Percentiles rank a stretch among this genome's conserved stretches.
These are phyloP conservation scores for Cystofilobasidium bisporidii DNA, from an alignment of 768 basidiomycete genomes.

Conservation along the genomic window DNA sequence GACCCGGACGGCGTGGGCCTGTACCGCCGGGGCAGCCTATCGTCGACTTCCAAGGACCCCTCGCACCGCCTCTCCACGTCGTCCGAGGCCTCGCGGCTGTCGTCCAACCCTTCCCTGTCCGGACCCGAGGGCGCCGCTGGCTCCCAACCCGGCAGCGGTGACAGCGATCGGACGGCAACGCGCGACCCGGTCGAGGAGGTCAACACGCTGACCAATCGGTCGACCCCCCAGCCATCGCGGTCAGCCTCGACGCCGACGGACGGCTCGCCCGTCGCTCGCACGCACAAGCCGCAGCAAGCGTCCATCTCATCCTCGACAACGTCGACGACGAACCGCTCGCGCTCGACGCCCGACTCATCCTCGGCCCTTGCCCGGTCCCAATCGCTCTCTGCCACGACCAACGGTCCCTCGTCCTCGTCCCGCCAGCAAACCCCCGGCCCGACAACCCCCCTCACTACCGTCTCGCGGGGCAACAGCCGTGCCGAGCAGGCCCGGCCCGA, in stretches of 20 bases:
- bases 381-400: not conserved
- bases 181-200: not conserved
- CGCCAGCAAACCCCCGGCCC: conserved; percentile 9
- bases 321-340: not conserved
- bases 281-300: conserved; percentile 11
- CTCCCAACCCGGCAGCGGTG: not conserved
- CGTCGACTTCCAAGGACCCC: not conserved
- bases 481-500: conserved; percentile 16
- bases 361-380: not conserved
- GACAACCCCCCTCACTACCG: conserved; percentile 28
- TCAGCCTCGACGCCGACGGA: not conserved
- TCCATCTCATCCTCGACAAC: conserved; percentile 19
- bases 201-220: conserved; percentile 15
- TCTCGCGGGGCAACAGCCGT: conserved; percentile 38
- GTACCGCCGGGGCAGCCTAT: not conserved
- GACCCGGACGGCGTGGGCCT: not conserved
- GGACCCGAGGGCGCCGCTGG: not conserved
- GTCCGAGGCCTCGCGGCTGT: not conserved
- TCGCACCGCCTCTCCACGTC: not conserved
- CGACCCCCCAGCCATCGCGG: not conserved
- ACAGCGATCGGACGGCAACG: not conserved
- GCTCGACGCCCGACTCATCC: not conserved
- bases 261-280: not conserved
- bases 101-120: not conserved
- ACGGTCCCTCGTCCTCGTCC: conserved; percentile 15